Conservation (phyloP, 176 grass and related monocot genomes). For the Coix lacrymajobi region DNA sequence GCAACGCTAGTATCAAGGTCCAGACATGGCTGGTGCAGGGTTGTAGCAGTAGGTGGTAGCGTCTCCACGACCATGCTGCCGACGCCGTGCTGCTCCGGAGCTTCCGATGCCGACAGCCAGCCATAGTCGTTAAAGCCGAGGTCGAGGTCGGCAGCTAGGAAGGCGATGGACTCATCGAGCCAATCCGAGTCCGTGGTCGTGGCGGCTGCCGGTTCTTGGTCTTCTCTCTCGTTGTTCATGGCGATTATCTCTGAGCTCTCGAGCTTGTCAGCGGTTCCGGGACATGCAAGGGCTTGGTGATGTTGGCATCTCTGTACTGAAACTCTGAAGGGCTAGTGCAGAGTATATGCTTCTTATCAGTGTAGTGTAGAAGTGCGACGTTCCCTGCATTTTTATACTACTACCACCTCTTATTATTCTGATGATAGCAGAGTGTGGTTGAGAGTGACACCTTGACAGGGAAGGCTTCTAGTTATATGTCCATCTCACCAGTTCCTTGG, state of each 20-base stretch:
- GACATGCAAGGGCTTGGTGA: neutral
- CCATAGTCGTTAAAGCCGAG: neutral
- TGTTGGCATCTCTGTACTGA: neutral
- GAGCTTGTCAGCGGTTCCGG: neutral
- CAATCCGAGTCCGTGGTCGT: neutral
- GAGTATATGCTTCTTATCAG: neutral
- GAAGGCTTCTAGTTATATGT: slow-evolving; percentile 1
- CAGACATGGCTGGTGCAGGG: neutral
- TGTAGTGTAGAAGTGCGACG: neutral
- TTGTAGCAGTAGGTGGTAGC: neutral
- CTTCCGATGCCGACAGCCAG: neutral
- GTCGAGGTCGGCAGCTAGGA: slow-evolving; percentile 8
- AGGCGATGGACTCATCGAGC: slow-evolving; percentile 17
- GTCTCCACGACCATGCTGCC: neutral
- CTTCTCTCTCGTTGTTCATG: slow-evolving; percentile 14
- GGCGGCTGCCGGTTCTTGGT: neutral
- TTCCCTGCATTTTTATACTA: neutral
- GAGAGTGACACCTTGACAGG: neutral
- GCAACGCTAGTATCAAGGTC: neutral
- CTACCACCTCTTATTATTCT: neutral
- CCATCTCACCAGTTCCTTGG: slow-evolving; percentile 19
- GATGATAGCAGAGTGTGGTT: neutral
- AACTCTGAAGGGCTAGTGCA: neutral
- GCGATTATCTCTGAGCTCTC: neutral
- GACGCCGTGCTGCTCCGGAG: neutral